Evolutionary conservation across 176 grass and related monocot genomes (phyloP), one percentile per base, ranked within the genome.

Genomic region (Carex parvula): DNA sequence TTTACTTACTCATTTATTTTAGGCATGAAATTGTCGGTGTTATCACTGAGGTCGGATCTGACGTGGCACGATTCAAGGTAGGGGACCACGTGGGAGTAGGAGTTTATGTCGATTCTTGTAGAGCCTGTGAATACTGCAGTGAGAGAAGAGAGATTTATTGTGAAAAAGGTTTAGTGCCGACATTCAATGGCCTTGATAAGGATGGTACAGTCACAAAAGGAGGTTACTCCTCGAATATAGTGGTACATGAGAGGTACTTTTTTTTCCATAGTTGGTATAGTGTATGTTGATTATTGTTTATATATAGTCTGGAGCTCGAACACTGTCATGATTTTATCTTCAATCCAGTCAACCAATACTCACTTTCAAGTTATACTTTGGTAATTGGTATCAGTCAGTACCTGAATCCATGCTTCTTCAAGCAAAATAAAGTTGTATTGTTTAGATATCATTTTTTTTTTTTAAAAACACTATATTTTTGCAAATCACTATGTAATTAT

Each of bases 81-180:
- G 90, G 87, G 6, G 87, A 91, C 73, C 85, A 75, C 13, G 90
- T 84, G 32, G 90, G 87, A 22, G 72, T 91, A n/a, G 90, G 90
- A 12, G 85, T 83, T 58, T 44, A 84, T 24, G 58, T 79, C 20
- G 78, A 77, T 39, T 24, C 84, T 16, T 91, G 90, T 63, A 72
- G 52, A 72, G 79, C 20, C 6, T 91, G 90, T 30, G n/a, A 88
- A 35, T 52, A 77, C 84, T 91, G 87, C 73, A 41, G 30, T 17
- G 55, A 74, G 16, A 46, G 33, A 32, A 39, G 26, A 24, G 90
- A 91, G 84, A 88, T 88, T 85, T 86, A 91, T 82, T 91, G 90
- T 68, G 17, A 33, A 15, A 61, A 88, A 37, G 56, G 70, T 7
- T 16, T 48, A 52, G 84, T 88, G 2, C 17, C 52, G 1, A 80